Evolutionary conservation across 495 filamentous ascomycete genomes (phyloP).

Genomic region (Penicillium ochrochloron): DNA sequence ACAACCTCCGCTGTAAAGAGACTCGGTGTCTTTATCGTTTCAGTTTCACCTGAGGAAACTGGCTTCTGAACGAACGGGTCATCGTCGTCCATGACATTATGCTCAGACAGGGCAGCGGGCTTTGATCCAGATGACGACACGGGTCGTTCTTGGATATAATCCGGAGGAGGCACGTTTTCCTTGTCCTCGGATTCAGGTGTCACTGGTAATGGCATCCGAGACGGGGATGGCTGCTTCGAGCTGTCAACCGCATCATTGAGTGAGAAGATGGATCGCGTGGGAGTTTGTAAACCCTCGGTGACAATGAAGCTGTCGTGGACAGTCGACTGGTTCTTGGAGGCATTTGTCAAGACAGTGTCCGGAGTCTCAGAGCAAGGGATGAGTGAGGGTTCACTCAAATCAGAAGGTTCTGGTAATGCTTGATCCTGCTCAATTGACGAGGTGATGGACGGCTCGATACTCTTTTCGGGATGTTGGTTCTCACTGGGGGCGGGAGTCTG

Average conservation of each 20-base stretch:
- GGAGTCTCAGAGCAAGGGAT: not conserved
- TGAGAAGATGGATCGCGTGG: conserved; percentile 20
- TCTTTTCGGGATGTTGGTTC: not conserved
- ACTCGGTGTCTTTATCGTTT: not conserved
- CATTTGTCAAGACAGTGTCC: not conserved
- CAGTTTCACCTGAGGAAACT: not conserved
- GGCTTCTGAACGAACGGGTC: conserved; percentile 10
- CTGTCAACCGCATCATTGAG: not conserved
- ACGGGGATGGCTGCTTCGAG: conserved; percentile 10
- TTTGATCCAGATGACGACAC: conserved; percentile 7
- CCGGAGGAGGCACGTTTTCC: conserved; percentile 29
- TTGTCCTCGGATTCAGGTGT: conserved; percentile 22
- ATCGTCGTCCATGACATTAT: conserved; percentile 5
- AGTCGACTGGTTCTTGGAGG: not conserved
- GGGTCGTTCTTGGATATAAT: conserved; percentile 9
- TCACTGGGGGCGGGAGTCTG: not conserved
- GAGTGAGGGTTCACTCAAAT: not conserved
- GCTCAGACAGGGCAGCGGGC: conserved; percentile 18
- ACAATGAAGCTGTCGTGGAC: conserved; percentile 1
- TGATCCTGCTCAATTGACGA: not conserved
- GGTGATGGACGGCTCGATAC: not conserved
- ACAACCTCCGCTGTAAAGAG: not conserved
- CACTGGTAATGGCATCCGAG: conserved; percentile 15
- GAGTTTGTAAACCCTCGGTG: conserved; percentile 24
- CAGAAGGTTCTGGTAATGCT: not conserved